Conservation (phyloP, 257 asterid species). For the Solanum virginianum region DNA sequence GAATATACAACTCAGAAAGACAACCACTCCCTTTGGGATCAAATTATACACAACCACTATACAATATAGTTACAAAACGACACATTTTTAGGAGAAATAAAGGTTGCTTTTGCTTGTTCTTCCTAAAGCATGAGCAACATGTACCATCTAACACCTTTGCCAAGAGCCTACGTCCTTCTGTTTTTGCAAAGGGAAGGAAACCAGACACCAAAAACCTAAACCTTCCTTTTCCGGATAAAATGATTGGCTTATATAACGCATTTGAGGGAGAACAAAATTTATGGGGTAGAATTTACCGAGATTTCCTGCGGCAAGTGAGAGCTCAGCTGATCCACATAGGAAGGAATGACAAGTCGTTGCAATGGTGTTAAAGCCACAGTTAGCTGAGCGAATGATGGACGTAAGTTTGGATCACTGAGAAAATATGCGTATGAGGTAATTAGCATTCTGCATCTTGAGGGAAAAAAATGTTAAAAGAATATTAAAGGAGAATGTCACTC, state of each 20-base stretch:
- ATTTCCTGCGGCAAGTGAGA: constrained; percentile 41
- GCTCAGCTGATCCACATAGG: constrained; percentile 47
- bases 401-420: constrained; percentile 79
- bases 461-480: background rate
- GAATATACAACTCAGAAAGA: background rate
- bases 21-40: background rate
- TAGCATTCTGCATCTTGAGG: background rate
- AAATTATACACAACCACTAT: background rate
- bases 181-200: background rate
- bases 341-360: constrained; percentile 68
- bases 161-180: background rate
- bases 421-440: background rate
- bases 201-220: background rate
- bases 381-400: constrained; percentile 91
- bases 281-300: constrained; percentile 55
- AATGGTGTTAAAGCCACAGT: constrained; percentile 77
- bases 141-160: background rate
- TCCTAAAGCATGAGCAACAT: background rate
- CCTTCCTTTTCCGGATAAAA: background rate
- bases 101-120: background rate
- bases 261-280: background rate
- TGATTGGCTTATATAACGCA: background rate
- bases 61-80: background rate
- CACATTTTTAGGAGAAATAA: background rate
- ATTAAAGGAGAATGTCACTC: constrained; percentile 1